Evolutionary conservation across 2,329 filamentous ascomycete species (phyloP).

Genomic region (Cladobotryum mycophilum): DNA sequence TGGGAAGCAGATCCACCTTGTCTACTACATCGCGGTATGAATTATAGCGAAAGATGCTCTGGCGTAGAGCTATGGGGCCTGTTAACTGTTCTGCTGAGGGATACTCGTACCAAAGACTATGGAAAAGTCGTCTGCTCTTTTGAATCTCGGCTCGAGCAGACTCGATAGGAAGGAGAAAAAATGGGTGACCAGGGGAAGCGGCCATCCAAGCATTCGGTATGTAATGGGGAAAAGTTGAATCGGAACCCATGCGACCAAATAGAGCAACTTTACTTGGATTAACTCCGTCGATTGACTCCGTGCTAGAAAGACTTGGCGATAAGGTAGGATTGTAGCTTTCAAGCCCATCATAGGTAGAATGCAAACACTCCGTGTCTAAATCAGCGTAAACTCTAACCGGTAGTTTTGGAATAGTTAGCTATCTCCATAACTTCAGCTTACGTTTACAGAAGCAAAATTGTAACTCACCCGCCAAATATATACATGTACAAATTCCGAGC

Average conservation of each 20-base stretch:
- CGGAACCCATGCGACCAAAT: constrained; percentile 27
- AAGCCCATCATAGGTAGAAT: constrained; percentile 16
- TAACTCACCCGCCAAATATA: constrained; percentile 26
- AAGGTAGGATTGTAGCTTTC: neutral
- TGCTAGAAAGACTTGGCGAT: neutral
- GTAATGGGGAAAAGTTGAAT: constrained; percentile 21
- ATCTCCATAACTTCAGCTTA: neutral
- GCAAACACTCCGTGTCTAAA: constrained; percentile 25
- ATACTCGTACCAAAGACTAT: neutral
- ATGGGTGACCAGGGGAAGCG: constrained; percentile 26
- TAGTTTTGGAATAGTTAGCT: neutral
- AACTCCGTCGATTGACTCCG: too few relatives aligned
- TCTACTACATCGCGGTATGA: neutral
- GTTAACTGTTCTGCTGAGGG: constrained; percentile 15
- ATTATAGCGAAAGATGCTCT: constrained; percentile 4
- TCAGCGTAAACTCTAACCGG: constrained; percentile 15
- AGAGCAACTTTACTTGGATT: constrained; percentile 12
- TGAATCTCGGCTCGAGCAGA: constrained; percentile 9
- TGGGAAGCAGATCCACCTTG: neutral
- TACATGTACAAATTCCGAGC: constrained; percentile 30
- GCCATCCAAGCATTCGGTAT: constrained; percentile 33
- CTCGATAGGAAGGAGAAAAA: constrained; percentile 25
- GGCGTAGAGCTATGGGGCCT: constrained; percentile 13
- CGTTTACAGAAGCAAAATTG: neutral
- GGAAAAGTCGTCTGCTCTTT: constrained; percentile 1